Conservation (phyloP, 345 rosid species). For the Euphorbia tirucalli region DNA sequence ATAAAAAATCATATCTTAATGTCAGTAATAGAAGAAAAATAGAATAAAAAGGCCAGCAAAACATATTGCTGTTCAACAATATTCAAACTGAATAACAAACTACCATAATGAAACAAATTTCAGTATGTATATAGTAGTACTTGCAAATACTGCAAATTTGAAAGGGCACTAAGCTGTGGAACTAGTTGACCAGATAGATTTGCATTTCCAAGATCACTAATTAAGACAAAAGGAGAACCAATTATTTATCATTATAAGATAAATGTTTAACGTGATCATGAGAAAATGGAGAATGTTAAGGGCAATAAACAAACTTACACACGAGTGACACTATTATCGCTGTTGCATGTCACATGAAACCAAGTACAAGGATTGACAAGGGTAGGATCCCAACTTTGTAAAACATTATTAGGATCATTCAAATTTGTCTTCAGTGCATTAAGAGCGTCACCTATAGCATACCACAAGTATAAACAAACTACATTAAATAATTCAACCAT, state of each 20-base stretch:
- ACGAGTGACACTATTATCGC: no score
- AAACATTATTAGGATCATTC: no score
- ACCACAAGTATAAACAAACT: background rate
- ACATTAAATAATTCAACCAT: no score
- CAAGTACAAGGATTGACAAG: no score
- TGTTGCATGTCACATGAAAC: no score
- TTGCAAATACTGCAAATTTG: conserved; percentile 76
- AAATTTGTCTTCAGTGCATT: conserved; percentile 69
- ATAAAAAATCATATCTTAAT: background rate
- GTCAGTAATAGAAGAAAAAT: background rate
- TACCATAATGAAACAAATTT: background rate
- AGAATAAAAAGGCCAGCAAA: background rate
- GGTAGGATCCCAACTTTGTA: no score
- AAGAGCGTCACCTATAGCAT: conserved; percentile 71
- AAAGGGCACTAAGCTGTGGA: conserved; percentile 58
- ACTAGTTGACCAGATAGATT: conserved; percentile 62
- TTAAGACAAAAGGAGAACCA: background rate
- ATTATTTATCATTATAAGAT: conserved; percentile 2
- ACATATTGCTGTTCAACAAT: background rate
- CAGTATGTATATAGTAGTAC: conserved; percentile 17
- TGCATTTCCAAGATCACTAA: conserved; percentile 65
- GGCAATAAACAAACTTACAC: conserved; percentile 36
- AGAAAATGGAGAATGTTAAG: conserved; percentile 8
- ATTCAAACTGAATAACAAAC: background rate
- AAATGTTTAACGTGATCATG: background rate